Base-by-base conservation (phyloP, 2,329 filamentous ascomycete species). In the Penicillium sp. region DNA sequence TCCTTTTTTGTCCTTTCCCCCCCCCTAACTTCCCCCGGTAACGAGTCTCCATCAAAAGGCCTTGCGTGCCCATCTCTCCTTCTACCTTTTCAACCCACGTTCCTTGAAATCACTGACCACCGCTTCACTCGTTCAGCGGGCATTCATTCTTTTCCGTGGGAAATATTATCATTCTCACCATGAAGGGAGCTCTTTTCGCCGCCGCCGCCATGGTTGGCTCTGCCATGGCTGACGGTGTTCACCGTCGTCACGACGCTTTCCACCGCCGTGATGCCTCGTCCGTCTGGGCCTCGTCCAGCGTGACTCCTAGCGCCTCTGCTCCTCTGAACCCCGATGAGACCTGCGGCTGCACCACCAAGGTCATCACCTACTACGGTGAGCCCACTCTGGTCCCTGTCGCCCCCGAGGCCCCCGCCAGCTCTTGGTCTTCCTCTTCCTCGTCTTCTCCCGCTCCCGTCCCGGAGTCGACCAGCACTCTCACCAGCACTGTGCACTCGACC, bases 311-410 rank as follows among this genome's bases (percentile, higher is more conserved):
- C 22, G 40, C 47, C 21, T 55, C 57, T 18, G 39, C 43, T 13
- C 57, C 56, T 45, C 75, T 61, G 74, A 55, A 55, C 54, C 49
- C 72, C 59, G 77, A 76, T 32, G 71, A 80, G 59, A 73, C 76
- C 50, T 91, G 88, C 72, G 82, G 82, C 59, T 93, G 89, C 83
- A 88, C 83, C 62, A 91, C 89, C 72, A 85, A 88, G 79, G 88
- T 86, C 76, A 83, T 83, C 73, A 90, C 87, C 70, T 82, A 84
- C 77, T 86, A 83, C 66, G 89, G 88, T 69, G 79, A 84, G 69
- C 75, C 85, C 52, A 88, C 84, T 62, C 77, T 77, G 71, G 70
- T 82, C 21, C 68, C 70, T 45, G 54, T 67, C 44, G 64, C 70
- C 38, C 63, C 68, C 44, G 55, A 63, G 54, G 56, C 67, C 52